These are phyloP conservation scores for Exobasidium rhododendri DNA, from an alignment of 1,284 basidiomycete genomes.

Conservation along the genomic window DNA sequence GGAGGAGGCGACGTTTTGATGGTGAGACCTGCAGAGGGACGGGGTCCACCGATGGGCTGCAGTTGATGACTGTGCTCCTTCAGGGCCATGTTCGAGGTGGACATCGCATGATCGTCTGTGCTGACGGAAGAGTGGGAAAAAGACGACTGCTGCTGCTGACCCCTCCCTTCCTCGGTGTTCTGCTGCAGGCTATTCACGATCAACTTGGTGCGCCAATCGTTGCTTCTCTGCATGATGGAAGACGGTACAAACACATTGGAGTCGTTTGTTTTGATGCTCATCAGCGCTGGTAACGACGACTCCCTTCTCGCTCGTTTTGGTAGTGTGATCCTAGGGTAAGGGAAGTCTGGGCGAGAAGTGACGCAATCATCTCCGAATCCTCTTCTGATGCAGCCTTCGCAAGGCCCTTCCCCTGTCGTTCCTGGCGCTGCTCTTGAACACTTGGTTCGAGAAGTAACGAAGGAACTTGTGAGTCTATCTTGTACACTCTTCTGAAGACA, in stretches of 20 bases:
- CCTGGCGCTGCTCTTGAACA: constrained; percentile 2
- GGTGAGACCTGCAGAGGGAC: not conserved
- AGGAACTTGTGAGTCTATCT: not conserved
- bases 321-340: constrained; percentile 1
- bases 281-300: not conserved
- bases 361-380: constrained; percentile 1
- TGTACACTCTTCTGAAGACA: not conserved
- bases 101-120: not conserved
- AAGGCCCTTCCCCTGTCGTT: not conserved
- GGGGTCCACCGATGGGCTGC: not conserved
- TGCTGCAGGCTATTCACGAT: not conserved
- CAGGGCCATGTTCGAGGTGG: not conserved
- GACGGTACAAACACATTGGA: not conserved
- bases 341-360: constrained; percentile 1
- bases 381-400: constrained; percentile 2
- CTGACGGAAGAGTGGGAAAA: not conserved
- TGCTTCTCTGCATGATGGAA: not conserved
- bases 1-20: not conserved
- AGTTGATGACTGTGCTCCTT: not conserved
- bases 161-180: not conserved
- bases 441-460: not conserved
- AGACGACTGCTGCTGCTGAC: not conserved
- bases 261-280: not conserved
- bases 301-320: not conserved
- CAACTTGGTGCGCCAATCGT: not conserved